phyloP scores from a whole-genome alignment of 106 monocot species.

The Chionographis japonica region DNA sequence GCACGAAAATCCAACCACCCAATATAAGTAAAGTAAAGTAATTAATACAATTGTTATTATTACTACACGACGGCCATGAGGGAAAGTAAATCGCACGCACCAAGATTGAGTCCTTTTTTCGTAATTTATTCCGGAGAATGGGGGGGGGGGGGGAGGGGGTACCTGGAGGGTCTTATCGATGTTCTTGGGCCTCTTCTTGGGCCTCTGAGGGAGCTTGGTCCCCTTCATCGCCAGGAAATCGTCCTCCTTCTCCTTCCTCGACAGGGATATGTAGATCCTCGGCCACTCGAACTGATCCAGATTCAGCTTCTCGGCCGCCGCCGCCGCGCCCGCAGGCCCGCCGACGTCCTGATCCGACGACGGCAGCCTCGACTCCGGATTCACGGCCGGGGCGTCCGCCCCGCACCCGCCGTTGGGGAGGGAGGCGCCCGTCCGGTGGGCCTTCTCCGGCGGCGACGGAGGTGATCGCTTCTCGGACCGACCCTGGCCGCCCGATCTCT shows the following conservation, averaged over 20 bases:
- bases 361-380: constrained; percentile 6
- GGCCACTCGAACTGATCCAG: constrained; percentile 75
- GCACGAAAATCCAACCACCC: neutral
- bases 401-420: constrained; percentile 1
- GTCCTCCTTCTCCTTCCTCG: constrained; percentile 90
- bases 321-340: neutral
- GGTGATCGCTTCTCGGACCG: constrained; percentile 39
- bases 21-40: too few species aligned
- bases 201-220: constrained; percentile 77
- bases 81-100: neutral
- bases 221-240: constrained; percentile 87
- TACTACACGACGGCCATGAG: neutral
- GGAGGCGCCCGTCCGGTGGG: neutral
- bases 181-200: constrained; percentile 79
- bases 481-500: constrained; percentile 24
- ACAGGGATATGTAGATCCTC: constrained; percentile 75
- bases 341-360: constrained; percentile 8
- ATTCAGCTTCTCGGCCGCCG: constrained; percentile 35
- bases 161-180: constrained; percentile 74
- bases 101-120: neutral
- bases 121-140: neutral
- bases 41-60: neutral
- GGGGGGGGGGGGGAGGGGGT: neutral
- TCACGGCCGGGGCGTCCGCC: neutral
- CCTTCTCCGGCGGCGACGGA: constrained; percentile 22